Conservation (phyloP, 1,284 basidiomycete species). For the Ceratobasidium sp. region DNA sequence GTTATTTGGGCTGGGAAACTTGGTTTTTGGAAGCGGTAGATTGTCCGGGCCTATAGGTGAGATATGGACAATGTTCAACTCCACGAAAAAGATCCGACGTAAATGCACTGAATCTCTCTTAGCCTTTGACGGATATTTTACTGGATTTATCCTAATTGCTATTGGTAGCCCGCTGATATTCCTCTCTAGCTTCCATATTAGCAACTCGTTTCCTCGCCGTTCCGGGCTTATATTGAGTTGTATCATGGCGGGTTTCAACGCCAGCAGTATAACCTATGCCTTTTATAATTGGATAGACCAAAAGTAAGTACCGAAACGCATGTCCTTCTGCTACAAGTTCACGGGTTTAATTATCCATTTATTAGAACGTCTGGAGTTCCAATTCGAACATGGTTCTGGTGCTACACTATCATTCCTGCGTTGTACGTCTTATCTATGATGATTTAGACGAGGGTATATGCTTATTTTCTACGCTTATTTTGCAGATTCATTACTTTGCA, state of each 20-base stretch:
- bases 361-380: constrained; percentile 39
- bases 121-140: constrained; percentile 45
- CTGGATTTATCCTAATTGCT: constrained; percentile 55
- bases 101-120: constrained; percentile 47
- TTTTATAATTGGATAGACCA: constrained; percentile 50
- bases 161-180: constrained; percentile 53
- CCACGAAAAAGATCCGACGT: neutral
- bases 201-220: constrained; percentile 56
- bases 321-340: neutral
- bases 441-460: neutral
- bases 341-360: neutral
- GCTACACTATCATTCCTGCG: constrained; percentile 52
- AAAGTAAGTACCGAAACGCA: constrained; percentile 27
- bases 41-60: constrained; percentile 37
- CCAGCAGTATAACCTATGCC: constrained; percentile 54
- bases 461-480: neutral
- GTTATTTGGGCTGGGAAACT: constrained; percentile 51
- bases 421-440: constrained; percentile 49
- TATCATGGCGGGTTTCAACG: constrained; percentile 57
- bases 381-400: constrained; percentile 54
- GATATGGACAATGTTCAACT: neutral
- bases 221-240: constrained; percentile 56
- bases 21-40: constrained; percentile 50
- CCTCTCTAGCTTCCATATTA: constrained; percentile 50
- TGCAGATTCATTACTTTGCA: constrained; percentile 53